Percentiles rank a stretch among this genome's conserved stretches.
phyloP scores from a whole-genome alignment of 2,329 filamentous ascomycete genomes.

The Cladophialophora bantiana region DNA sequence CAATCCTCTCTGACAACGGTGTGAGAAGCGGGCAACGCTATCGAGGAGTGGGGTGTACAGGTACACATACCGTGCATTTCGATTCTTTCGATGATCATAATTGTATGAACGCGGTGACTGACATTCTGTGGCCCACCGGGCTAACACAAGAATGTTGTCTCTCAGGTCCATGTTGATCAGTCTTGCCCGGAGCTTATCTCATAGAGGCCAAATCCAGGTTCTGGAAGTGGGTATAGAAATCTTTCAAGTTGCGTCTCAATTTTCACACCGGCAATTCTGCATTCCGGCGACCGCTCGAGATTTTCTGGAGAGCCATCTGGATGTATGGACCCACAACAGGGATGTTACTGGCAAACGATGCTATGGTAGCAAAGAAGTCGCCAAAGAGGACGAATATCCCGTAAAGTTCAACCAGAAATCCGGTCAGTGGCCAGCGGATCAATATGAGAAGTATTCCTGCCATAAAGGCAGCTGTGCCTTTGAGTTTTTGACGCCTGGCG shows the following conservation, averaged over 20 bases:
- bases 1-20: too few species aligned
- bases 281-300: constrained; percentile 74
- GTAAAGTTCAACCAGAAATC: constrained; percentile 89
- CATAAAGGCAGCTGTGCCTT: constrained; percentile 88
- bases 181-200: neutral
- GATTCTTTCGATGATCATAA: too few species aligned
- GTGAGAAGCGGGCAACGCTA: too few species aligned
- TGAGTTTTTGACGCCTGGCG: constrained; percentile 88
- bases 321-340: constrained; percentile 89
- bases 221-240: neutral
- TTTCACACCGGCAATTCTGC: constrained; percentile 77
- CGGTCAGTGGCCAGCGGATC: constrained; percentile 86
- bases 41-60: too few species aligned
- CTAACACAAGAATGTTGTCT: neutral
- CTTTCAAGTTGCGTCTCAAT: neutral
- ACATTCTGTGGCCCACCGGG: too few species aligned
- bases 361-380: constrained; percentile 93
- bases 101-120: too few species aligned
- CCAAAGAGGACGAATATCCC: constrained; percentile 93
- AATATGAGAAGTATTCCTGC: constrained; percentile 84
- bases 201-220: neutral
- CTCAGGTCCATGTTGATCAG: neutral
- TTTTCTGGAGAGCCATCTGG: constrained; percentile 73
- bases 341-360: constrained; percentile 81
- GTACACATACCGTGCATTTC: too few species aligned